Evolutionary conservation across 345 rosid genomes (phyloP).

Genomic region (Psidium guajava): DNA sequence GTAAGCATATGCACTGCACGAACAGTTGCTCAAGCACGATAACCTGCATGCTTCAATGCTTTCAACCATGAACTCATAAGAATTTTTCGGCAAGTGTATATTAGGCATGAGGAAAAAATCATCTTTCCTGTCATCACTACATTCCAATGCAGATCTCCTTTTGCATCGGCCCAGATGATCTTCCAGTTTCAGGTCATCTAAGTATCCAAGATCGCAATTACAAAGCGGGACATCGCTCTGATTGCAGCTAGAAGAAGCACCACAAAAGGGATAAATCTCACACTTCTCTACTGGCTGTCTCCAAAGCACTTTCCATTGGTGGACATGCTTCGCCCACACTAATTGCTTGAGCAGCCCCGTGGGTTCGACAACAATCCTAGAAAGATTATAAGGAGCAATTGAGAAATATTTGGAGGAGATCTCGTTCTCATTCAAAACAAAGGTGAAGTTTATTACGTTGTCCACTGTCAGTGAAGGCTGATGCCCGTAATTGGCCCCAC

Average conservation of each 20-base stretch:
- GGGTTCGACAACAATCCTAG: background rate
- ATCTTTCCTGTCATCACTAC: background rate
- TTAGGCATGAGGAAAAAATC: background rate
- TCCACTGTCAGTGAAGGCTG: background rate
- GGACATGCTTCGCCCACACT: background rate
- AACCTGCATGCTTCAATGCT: no score
- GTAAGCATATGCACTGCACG: no score
- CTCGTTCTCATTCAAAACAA: background rate
- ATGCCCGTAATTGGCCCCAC: no score
- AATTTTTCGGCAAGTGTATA: background rate
- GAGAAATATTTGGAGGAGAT: background rate
- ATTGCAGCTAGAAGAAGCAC: conserved; percentile 13
- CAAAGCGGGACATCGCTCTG: background rate
- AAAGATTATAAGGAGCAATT: background rate
- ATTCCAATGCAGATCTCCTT: background rate
- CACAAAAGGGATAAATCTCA: conserved; percentile 14
- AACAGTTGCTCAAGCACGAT: no score
- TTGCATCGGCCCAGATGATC: background rate
- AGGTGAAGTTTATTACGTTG: background rate
- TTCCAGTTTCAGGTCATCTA: background rate
- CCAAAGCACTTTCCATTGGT: conserved; percentile 15
- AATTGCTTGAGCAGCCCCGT: conserved; percentile 6
- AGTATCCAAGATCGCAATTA: background rate
- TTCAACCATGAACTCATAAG: no score
- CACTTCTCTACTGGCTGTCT: conserved; percentile 3